phyloP scores from a whole-genome alignment of 2,329 filamentous ascomycete genomes.

The Myriosclerotinia scirpicola region DNA sequence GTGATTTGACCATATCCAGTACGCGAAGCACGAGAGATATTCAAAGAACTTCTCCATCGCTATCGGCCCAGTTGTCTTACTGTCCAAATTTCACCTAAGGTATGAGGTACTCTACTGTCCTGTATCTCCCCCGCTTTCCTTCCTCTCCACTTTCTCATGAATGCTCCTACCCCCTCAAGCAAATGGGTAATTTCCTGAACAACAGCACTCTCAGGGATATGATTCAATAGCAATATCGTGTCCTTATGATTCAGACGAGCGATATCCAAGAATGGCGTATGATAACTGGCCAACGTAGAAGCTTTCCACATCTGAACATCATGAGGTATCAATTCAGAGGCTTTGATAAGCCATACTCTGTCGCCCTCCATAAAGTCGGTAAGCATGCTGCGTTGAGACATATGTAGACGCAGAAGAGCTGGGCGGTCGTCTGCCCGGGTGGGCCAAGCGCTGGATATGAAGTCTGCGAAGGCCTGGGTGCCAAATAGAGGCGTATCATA shows the following conservation, averaged over 20 bases:
- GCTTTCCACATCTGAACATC: background rate
- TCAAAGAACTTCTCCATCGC: background rate
- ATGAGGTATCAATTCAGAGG: background rate
- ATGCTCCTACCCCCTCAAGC: background rate
- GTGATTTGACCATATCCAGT: no score
- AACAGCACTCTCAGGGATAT: background rate
- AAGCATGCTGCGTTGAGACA: background rate
- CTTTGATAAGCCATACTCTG: background rate
- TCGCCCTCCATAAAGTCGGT: background rate
- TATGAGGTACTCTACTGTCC: no score
- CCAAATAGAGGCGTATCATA: background rate
- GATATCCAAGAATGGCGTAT: background rate
- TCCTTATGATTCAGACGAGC: background rate
- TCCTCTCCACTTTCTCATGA: background rate
- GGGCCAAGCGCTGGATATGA: slow-evolving; percentile 5
- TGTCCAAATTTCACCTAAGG: no score
- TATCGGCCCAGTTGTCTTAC: background rate
- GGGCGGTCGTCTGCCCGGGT: background rate
- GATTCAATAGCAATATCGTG: background rate
- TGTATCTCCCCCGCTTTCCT: background rate
- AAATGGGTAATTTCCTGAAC: background rate
- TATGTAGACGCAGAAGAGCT: background rate
- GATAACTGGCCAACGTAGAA: background rate
- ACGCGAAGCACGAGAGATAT: no score
- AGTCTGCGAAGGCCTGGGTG: background rate